phyloP scores from a whole-genome alignment of 73 alveolate genomes.

The Paramecium tetraurelia region DNA sequence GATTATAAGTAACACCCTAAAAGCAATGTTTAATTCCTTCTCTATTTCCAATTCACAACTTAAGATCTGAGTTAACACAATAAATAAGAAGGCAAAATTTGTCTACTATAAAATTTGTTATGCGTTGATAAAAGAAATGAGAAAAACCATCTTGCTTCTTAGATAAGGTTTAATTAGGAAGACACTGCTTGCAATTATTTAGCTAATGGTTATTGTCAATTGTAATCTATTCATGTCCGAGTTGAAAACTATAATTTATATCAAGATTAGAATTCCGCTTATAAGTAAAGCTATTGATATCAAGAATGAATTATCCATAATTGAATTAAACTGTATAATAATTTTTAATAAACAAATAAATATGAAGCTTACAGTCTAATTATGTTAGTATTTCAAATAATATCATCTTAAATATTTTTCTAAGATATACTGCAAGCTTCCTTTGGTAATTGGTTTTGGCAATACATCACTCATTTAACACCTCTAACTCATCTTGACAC shows the following conservation, averaged over 20 bases:
- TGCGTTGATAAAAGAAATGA: not conserved
- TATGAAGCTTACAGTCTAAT: not conserved
- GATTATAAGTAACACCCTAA: not conserved
- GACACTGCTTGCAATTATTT: not conserved
- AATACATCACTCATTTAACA: not conserved
- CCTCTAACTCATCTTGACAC: not conserved
- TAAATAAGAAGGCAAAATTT: not conserved
- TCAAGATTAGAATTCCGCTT: not conserved
- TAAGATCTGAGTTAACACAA: not conserved
- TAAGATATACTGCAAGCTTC: not conserved
- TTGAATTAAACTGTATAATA: not conserved
- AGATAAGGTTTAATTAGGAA: not conserved
- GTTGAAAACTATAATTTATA: not conserved
- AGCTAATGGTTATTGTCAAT: not conserved
- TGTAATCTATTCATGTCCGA: not conserved
- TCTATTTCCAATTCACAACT: not conserved
- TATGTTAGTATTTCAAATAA: not conserved
- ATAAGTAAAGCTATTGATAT: not conserved
- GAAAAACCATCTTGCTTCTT: not conserved
- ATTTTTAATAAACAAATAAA: not conserved
- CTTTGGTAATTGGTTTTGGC: not conserved
- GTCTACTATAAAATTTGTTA: not conserved
- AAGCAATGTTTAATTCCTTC: not conserved
- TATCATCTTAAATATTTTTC: constrained; percentile 11
- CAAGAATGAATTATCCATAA: not conserved